Evolutionary conservation across 495 filamentous ascomycete species (phyloP).

Genomic region (Amphirosellinia nigrospora): DNA sequence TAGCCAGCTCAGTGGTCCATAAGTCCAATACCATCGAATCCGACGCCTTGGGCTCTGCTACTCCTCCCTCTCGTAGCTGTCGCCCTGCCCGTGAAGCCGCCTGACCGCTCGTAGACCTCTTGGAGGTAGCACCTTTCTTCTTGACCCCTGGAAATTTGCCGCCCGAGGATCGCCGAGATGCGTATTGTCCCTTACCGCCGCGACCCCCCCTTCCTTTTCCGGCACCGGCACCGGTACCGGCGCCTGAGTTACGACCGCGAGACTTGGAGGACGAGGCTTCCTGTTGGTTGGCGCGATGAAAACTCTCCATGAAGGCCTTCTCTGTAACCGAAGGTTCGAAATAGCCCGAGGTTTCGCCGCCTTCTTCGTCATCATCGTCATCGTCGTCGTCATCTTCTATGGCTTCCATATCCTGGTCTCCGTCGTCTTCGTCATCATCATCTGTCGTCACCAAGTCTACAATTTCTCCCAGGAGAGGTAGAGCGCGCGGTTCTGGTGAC

Average conservation of each 20-base stretch:
- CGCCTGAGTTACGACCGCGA: slow-evolving; percentile 23
- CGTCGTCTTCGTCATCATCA: slow-evolving; percentile 60
- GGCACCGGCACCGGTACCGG: slow-evolving; percentile 27
- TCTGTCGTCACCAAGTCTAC: slow-evolving; percentile 72
- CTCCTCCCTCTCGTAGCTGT: slow-evolving; percentile 25
- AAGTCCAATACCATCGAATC: slow-evolving; percentile 35
- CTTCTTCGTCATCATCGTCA: slow-evolving; percentile 46
- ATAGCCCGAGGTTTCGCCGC: slow-evolving; percentile 50
- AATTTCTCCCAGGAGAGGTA: slow-evolving; percentile 43
- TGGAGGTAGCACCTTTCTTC: slow-evolving; percentile 35
- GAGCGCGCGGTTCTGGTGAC: slow-evolving; percentile 11
- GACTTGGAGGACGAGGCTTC: slow-evolving; percentile 24
- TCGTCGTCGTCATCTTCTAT: slow-evolving; percentile 46
- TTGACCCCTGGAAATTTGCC: slow-evolving; percentile 39
- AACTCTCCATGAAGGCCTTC: slow-evolving; percentile 38
- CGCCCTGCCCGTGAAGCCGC: slow-evolving; percentile 23
- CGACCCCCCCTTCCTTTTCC: slow-evolving; percentile 22
- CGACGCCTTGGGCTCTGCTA: slow-evolving; percentile 26
- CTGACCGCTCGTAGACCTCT: slow-evolving; percentile 28
- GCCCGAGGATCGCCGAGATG: slow-evolving; percentile 32
- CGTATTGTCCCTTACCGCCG: slow-evolving; percentile 31
- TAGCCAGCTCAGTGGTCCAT: slow-evolving; percentile 34
- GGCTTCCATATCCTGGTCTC: slow-evolving; percentile 49
- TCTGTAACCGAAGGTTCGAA: slow-evolving; percentile 46
- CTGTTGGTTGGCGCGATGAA: slow-evolving; percentile 21